Evolutionary conservation across 2,329 filamentous ascomycete species (phyloP).

Genomic region (Xylariaceae sp.): DNA sequence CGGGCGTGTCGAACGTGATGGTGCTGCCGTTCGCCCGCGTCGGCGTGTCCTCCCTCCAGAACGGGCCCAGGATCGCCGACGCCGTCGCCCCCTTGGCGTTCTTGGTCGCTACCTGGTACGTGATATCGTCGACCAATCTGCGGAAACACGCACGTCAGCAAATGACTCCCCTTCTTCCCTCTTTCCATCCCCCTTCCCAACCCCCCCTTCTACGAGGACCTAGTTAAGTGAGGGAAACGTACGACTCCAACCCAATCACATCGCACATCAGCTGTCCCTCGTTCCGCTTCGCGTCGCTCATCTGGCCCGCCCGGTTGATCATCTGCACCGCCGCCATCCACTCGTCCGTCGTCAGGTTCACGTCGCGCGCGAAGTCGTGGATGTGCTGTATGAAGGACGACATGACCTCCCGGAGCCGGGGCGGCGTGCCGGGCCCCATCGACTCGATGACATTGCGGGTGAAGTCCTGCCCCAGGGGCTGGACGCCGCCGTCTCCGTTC

Average conservation of each 20-base stretch:
- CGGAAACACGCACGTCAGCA: no score
- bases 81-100: constrained; percentile 54
- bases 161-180: no score
- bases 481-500: constrained; percentile 8
- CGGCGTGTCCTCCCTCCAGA: constrained; percentile 74
- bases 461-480: constrained; percentile 41
- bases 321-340: constrained; percentile 66
- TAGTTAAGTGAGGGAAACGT: not conserved
- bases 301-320: constrained; percentile 64
- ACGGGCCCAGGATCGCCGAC: constrained; percentile 78
- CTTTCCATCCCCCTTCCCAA: no score
- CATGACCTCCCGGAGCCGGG: constrained; percentile 66
- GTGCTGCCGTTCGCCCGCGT: constrained; percentile 63
- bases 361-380: constrained; percentile 77
- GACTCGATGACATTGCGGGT: constrained; percentile 69
- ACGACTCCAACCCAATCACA: constrained; percentile 45
- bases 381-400: constrained; percentile 66
- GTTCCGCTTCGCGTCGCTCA: constrained; percentile 59
- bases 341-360: constrained; percentile 74
- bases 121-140: no score
- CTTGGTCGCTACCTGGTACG: constrained; percentile 13
- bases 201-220: not conserved
- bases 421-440: constrained; percentile 67
- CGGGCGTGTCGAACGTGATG: constrained; percentile 47
- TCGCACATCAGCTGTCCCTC: constrained; percentile 66